Conservation (phyloP, 257 asterid genomes). For the Fraxinus quadrangulata region DNA sequence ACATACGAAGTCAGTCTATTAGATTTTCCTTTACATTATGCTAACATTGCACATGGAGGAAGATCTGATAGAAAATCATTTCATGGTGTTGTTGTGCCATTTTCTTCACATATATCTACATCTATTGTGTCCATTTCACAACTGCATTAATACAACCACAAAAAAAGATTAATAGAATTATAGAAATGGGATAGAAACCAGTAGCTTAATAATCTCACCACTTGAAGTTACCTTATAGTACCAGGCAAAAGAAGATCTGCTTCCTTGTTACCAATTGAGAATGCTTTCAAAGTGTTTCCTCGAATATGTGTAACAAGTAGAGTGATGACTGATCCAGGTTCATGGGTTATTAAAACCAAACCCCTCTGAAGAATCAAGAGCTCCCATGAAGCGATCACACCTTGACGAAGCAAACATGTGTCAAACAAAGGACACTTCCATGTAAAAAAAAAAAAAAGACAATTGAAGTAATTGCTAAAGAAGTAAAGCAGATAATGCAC, state of each 20-base stretch:
- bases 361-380: constrained; percentile 48
- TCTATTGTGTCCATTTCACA: too few species aligned
- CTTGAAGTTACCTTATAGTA: constrained; percentile 44
- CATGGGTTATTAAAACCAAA: constrained; percentile 51
- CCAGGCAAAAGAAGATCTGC: constrained; percentile 62
- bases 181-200: too few species aligned
- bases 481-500: not conserved
- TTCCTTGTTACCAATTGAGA: constrained; percentile 53
- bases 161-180: too few species aligned
- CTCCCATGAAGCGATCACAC: constrained; percentile 41
- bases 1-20: too few species aligned
- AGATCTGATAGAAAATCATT: too few species aligned
- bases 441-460: not conserved
- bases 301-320: constrained; percentile 52
- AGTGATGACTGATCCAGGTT: constrained; percentile 44
- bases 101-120: too few species aligned
- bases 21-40: too few species aligned
- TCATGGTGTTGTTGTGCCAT: too few species aligned
- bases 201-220: too few species aligned
- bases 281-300: constrained; percentile 51
- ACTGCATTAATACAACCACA: too few species aligned
- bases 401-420: constrained; percentile 26
- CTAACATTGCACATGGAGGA: too few species aligned
- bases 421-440: constrained; percentile 2
- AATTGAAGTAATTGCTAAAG: not conserved